Evolutionary conservation across 1,284 basidiomycete species (phyloP), one percentile per base, ranked within the genome.

Genomic region (Trametes sp.): DNA sequence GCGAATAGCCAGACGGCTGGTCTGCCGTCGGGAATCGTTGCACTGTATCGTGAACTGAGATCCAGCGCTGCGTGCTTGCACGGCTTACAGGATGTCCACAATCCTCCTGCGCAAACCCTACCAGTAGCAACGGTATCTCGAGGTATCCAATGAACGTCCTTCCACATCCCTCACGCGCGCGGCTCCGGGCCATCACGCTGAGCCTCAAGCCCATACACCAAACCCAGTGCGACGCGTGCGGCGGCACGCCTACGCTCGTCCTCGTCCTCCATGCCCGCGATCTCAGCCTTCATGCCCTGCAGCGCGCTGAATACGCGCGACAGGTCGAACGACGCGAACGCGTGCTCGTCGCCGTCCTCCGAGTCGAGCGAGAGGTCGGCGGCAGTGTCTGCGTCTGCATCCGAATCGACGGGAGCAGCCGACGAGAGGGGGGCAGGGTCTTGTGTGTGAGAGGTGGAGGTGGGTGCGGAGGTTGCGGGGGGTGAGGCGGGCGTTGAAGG

Each of bases 251-350:
- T 79, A 64, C 87, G 81, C 75, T 88, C 87, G 19, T 78, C 81
- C 68, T 88, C 85, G 69, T 89, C 81, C 4, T 80, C 77, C 74
- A 93, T 91, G 13, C 78, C 82, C 23, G 86, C 80, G 64, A 93
- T 92, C 75, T 93, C 89, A 44, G 84, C 84, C 70, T 90, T 90
- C 82, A 93, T 85, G 42, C 82, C 84, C 70, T 90, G 85, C 36
- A 93, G 77, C 2, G 84, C 81, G 44, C 80, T 79, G n/a, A 92
- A 70, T 36, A 93, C 84, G 50, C 80, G 77, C 35, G 84, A 81
- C 45, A 93, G 74, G 74, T 93, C 90, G 71, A 92, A 90, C 26
- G 80, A 73, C 36, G 71, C 66, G 54, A 65, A 68, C 33, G 71
- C 58, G 59, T 72, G 70, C 58, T 72, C 72, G 42, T 73, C 71